A percentile compares a stretch with the other conserved stretches of the same genome.
Evolutionary conservation across 2,329 filamentous ascomycete genomes (phyloP).

Genomic region (Aspergillus fumigatiaffinis): DNA sequence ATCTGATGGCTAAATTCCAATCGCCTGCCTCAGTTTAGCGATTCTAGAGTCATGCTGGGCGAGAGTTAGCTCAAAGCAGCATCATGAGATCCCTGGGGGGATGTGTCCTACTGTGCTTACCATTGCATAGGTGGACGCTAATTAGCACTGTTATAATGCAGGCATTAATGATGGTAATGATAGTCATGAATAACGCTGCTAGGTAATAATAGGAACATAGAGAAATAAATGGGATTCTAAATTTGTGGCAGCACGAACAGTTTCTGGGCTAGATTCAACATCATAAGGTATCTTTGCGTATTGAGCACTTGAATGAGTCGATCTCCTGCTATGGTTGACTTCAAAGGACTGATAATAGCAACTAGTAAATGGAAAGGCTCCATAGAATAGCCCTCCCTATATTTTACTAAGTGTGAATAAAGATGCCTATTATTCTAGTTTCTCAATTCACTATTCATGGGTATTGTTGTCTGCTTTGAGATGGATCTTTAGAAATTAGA

Average conservation of each 20-base stretch:
- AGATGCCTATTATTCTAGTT: not conserved
- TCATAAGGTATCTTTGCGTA: not conserved
- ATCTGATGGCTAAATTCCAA: constrained; percentile 2
- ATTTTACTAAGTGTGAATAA: too few species aligned
- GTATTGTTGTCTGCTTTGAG: not conserved
- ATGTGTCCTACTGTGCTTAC: not conserved
- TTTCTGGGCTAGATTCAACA: not conserved
- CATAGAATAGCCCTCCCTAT: too few species aligned
- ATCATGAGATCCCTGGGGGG: not conserved
- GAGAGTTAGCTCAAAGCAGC: not conserved
- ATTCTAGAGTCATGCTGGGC: not conserved
- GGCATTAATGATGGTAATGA: not conserved
- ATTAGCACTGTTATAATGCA: not conserved
- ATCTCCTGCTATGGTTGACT: not conserved
- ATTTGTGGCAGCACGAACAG: not conserved
- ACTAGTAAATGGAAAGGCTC: not conserved
- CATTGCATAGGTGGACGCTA: not conserved
- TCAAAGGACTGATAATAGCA: not conserved
- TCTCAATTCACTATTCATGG: not conserved
- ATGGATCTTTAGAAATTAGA: not conserved
- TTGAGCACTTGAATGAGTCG: not conserved
- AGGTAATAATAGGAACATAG: not conserved
- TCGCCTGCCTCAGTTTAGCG: not conserved
- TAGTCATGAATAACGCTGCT: not conserved
- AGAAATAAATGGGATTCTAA: not conserved